phyloP scores from a whole-genome alignment of 257 asterid species.

The Plantago elongata region DNA sequence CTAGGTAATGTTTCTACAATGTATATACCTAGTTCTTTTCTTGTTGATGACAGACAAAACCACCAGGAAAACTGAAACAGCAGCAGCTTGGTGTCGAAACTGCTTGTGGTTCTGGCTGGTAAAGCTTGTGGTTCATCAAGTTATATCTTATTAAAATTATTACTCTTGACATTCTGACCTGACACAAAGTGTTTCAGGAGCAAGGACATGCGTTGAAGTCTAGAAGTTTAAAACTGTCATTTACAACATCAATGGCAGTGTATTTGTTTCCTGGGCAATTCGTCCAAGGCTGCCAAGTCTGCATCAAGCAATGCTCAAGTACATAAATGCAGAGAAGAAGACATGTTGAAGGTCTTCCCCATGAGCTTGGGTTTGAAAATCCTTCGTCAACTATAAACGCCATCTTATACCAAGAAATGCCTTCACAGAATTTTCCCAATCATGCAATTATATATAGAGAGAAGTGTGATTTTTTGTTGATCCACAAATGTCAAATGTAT shows the following conservation, averaged over 20 bases:
- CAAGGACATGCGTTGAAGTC: conserved; percentile 22
- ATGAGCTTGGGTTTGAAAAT: conserved; percentile 8
- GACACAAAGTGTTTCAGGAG: conserved; percentile 23
- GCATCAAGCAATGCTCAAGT: conserved; percentile 17
- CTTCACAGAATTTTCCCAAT: conserved; percentile 14
- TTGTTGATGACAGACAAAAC: conserved; percentile 25
- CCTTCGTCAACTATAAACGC: conserved; percentile 21
- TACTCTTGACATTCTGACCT: neutral
- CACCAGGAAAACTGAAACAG: conserved; percentile 27
- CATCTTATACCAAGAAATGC: conserved; percentile 26
- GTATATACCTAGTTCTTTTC: conserved; percentile 4
- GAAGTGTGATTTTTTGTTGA: conserved; percentile 16
- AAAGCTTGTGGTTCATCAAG: conserved; percentile 20
- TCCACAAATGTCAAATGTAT: conserved; percentile 11
- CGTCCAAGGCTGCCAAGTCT: conserved; percentile 10
- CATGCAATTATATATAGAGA: conserved; percentile 14
- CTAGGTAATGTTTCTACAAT: neutral
- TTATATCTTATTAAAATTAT: neutral
- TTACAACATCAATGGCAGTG: neutral
- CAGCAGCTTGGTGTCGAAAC: conserved; percentile 18
- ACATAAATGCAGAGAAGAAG: conserved; percentile 15
- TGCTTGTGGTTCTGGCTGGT: neutral
- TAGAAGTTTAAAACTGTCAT: neutral
- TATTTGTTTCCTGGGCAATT: conserved; percentile 20
- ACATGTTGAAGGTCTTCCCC: conserved; percentile 11